Evolutionary conservation across 257 asterid species (phyloP), one percentile per base, ranked within the genome.

Genomic region (Salvia miltiorrhiza): DNA sequence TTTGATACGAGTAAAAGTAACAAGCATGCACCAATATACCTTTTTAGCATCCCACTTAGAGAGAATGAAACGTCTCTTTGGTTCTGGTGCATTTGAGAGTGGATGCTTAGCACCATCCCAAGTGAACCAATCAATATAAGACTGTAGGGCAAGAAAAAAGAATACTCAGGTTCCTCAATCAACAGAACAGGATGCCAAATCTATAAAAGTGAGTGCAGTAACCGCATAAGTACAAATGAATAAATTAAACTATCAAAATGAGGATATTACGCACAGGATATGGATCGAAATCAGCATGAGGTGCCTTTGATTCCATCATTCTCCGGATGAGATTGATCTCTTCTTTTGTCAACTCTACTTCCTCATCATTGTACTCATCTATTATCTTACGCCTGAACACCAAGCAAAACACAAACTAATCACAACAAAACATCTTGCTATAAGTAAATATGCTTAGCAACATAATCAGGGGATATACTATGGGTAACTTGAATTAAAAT

Each of bases 51-150:
- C 99, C 96, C 88, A 89, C 82, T 87, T 90, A 44, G 99, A 94
- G 61, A 92, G 97, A 78, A 83, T 84, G 83, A 94, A 94, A 63
- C 99, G 99, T 26, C 99, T 85, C 85, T 94, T 94, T 50, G 99
- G 99, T 83, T 94, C 99, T 7, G 99, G 97, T 12, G 95, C 96
- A 82, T 83, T 86, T 35, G 97, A 89, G 55, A 94, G 80, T 33
- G 99, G 97, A 76, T 91, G 97, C 61, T 83, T 86, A 10, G 96
- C 86, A 32, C 79, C 86, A 61, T 89, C 96, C 88, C 90, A 81
- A 47, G 69, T 62, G 71, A 94, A 88, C 93, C 91, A 94, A 78
- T 94, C 99, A 80, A 87, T 84, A 79, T 90, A 85, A 52, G 83
- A 83, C 99, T 94, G 96, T 79, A 78, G 39, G 17, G 13, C 21